These are phyloP conservation scores for Trichophyton benhamiae DNA, from an alignment of 2,329 filamentous ascomycete genomes.

Conservation along the genomic window DNA sequence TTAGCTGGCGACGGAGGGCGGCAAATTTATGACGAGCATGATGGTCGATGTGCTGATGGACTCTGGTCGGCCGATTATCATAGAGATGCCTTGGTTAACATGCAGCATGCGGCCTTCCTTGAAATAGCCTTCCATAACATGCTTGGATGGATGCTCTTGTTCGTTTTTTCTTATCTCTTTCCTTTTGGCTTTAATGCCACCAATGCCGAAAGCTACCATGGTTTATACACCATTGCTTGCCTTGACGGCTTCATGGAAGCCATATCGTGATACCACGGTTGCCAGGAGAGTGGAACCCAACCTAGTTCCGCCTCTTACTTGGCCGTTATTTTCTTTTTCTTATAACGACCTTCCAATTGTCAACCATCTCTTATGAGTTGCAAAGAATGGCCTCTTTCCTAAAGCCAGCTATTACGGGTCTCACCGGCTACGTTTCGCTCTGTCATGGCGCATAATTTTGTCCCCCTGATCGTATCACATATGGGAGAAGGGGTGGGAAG, in stretches of 20 bases:
- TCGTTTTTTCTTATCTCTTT: background rate
- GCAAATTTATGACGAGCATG: background rate
- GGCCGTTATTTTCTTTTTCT: background rate
- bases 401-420: background rate
- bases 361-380: background rate
- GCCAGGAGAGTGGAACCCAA: slow-evolving; percentile 2
- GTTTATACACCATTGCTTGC: background rate
- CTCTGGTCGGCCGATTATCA: background rate
- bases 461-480: slow-evolving; percentile 3
- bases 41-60: background rate
- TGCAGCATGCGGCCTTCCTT: background rate
- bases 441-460: background rate
- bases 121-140: background rate
- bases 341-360: background rate
- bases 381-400: background rate
- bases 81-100: background rate
- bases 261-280: background rate
- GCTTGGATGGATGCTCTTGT: background rate
- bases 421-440: background rate
- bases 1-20: background rate
- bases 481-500: slow-evolving; percentile 1
- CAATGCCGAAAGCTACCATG: background rate
- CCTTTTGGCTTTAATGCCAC: background rate
- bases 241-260: slow-evolving; percentile 3
- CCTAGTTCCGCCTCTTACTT: background rate